Evolutionary conservation across 148 eudicot species (phyloP), one percentile per base, ranked within the genome.

Genomic region (Selenicereus undatus): DNA sequence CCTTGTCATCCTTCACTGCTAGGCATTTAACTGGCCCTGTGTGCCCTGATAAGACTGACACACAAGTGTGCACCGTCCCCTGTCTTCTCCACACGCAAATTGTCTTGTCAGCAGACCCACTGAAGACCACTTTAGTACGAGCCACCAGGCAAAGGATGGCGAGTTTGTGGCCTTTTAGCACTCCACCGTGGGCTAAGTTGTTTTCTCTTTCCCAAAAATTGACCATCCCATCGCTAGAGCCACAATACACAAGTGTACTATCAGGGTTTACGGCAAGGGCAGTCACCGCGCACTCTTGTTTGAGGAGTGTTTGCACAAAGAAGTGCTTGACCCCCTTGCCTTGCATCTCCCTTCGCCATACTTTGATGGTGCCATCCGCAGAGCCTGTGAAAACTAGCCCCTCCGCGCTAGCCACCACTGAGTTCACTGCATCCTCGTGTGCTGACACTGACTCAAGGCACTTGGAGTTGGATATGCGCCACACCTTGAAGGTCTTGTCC

Each of bases 21-120:
- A 91, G 71, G 66, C 93, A 90, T 83, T 90, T 92, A 60, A 92
- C 92, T 10, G 93, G 93, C 50, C 93, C 93, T 11, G 35, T 86
- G 68, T 90, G 96, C 54, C 93, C 92, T 0, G 91, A 83, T 78
- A 92, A 32, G 35, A 88, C 88, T 0, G 92, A 79, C 71, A 89
- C 75, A 8, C 93, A 92, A 6, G 79, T 82, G 82, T 90, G 96
- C 32, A 77, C 83, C 11, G 71, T 76, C 21, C 88, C 91, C 2
- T 90, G 90, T 82, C 90, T 84, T 69, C 88, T 84, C 95, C 95
- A 92, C 81, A 92, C 93, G 20, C 93, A 89, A 64, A 92, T 90
- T 26, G 81, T 92, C 86, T 89, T 92, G 56, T 92, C 95, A 0
- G 95, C 95, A 0, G 95, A 92, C 1, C 95, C 95, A 14, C 90